These are phyloP conservation scores for Gracilaria domingensis DNA, from an alignment of 23 red algal genomes.

Conservation along the genomic window DNA sequence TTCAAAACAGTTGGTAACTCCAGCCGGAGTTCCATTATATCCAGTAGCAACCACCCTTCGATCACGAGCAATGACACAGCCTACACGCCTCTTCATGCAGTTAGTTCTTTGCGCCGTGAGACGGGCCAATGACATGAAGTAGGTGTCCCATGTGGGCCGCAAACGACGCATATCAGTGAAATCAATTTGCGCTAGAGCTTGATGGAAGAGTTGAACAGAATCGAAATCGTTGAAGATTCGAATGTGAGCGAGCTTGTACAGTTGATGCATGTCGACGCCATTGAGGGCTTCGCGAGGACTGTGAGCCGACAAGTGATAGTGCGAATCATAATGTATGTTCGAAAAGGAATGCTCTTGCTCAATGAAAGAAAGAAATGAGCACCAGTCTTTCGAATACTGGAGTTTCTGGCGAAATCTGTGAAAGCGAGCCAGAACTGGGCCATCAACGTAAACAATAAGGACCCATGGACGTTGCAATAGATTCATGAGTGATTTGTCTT, in stretches of 20 bases:
- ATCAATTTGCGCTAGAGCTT: slow-evolving; percentile 16
- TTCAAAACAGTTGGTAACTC: slow-evolving; percentile 86
- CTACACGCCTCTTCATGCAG: slow-evolving; percentile 97
- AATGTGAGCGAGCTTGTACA: slow-evolving; percentile 37
- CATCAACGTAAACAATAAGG: slow-evolving; percentile 80
- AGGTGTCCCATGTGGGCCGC: slow-evolving; percentile 93
- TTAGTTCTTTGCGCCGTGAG: slow-evolving; percentile 90
- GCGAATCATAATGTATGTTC: neutral
- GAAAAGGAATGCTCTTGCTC: slow-evolving; percentile 1
- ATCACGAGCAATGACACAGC: slow-evolving; percentile 89
- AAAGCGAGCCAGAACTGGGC: slow-evolving; percentile 72
- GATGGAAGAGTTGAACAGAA: neutral
- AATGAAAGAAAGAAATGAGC: slow-evolving; percentile 24
- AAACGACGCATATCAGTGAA: slow-evolving; percentile 68
- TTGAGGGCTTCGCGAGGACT: neutral
- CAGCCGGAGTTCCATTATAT: slow-evolving; percentile 95
- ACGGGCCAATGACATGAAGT: slow-evolving; percentile 93
- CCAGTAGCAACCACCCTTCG: slow-evolving; percentile 92
- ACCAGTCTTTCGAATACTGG: neutral
- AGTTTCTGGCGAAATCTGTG: neutral
- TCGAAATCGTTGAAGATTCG: slow-evolving; percentile 51
- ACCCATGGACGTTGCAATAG: slow-evolving; percentile 89
- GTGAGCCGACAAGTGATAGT: slow-evolving; percentile 9
- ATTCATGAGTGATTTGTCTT: neutral
- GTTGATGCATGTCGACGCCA: neutral